Percentiles rank a stretch among this genome's conserved stretches.
Conservation (phyloP, 2,329 filamentous ascomycete genomes). For the Aspergillus fumigatus region DNA sequence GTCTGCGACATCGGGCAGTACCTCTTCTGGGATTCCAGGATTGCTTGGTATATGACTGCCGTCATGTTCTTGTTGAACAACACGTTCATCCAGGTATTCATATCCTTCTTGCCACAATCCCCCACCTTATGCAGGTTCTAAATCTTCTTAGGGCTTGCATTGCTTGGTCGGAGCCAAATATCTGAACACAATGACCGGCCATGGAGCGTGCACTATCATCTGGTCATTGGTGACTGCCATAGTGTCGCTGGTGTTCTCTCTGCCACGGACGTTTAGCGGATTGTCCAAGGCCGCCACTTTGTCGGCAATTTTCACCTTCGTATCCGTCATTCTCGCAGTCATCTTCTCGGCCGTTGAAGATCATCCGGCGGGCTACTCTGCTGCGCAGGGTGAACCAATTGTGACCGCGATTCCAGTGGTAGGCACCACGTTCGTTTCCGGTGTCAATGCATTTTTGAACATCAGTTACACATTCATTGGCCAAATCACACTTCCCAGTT, state of each 20-base stretch:
- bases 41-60: slow-evolving; percentile 65
- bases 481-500: slow-evolving; percentile 88
- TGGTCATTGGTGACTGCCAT: slow-evolving; percentile 72
- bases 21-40: slow-evolving; percentile 80
- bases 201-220: slow-evolving; percentile 69
- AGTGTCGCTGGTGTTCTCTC: slow-evolving; percentile 71
- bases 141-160: slow-evolving; percentile 61
- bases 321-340: slow-evolving; percentile 78
- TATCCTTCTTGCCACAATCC: neutral
- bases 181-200: slow-evolving; percentile 78
- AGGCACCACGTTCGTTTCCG: slow-evolving; percentile 74
- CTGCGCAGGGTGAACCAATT: slow-evolving; percentile 57
- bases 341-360: slow-evolving; percentile 74
- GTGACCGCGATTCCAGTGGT: slow-evolving; percentile 64
- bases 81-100: slow-evolving; percentile 71
- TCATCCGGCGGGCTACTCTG: slow-evolving; percentile 65
- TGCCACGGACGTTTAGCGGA: slow-evolving; percentile 79
- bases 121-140: neutral
- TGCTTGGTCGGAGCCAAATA: slow-evolving; percentile 82
- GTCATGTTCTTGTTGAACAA: slow-evolving; percentile 93
- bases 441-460: slow-evolving; percentile 86
- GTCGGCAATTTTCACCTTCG: slow-evolving; percentile 82
- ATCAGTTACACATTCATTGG: slow-evolving; percentile 96
- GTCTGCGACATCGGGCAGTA: slow-evolving; percentile 95
- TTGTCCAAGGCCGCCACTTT: slow-evolving; percentile 73